Percentiles rank a stretch among this genome's conserved stretches.
phyloP scores from a whole-genome alignment of 1,139 yeast genomes.

The Arxiozyma slooffiae region DNA sequence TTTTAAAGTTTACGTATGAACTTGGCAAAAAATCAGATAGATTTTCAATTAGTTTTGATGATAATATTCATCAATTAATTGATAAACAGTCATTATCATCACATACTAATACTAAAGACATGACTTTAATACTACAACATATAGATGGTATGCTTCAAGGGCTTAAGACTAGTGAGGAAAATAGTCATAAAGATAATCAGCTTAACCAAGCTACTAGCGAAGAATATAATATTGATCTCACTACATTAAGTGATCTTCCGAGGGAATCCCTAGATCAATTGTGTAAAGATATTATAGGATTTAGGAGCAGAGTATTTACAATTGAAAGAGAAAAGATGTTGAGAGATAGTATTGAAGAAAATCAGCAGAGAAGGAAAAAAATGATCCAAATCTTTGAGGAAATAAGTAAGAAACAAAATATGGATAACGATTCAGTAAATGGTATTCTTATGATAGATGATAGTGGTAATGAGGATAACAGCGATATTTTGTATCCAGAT shows the following conservation, averaged over 20 bases:
- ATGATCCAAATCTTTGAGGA: slow-evolving; percentile 45
- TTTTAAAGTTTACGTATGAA: background rate
- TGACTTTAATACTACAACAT: background rate
- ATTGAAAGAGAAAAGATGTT: slow-evolving; percentile 49
- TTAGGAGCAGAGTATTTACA: slow-evolving; percentile 50
- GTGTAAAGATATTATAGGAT: slow-evolving; percentile 49
- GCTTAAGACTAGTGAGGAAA: background rate
- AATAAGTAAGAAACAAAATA: slow-evolving; percentile 26
- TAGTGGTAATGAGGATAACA: too few species aligned
- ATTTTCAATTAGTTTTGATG: background rate
- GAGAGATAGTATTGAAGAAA: slow-evolving; percentile 43
- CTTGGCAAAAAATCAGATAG: background rate
- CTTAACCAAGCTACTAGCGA: slow-evolving; percentile 5
- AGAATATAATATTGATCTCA: slow-evolving; percentile 48
- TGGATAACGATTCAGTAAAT: slow-evolving; percentile 15
- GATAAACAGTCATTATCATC: background rate
- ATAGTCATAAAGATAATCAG: slow-evolving; percentile 1
- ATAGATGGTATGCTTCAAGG: background rate
- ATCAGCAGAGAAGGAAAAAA: slow-evolving; percentile 42
- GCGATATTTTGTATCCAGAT: slow-evolving; percentile 13
- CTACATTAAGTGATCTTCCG: slow-evolving; percentile 57
- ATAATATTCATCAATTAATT: background rate
- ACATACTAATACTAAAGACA: too few species aligned
- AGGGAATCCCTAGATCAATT: slow-evolving; percentile 47
- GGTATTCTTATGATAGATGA: slow-evolving; percentile 5